Base-by-base conservation (phyloP, 306 rosid genomes). In the Cucurbita ficifolia region DNA sequence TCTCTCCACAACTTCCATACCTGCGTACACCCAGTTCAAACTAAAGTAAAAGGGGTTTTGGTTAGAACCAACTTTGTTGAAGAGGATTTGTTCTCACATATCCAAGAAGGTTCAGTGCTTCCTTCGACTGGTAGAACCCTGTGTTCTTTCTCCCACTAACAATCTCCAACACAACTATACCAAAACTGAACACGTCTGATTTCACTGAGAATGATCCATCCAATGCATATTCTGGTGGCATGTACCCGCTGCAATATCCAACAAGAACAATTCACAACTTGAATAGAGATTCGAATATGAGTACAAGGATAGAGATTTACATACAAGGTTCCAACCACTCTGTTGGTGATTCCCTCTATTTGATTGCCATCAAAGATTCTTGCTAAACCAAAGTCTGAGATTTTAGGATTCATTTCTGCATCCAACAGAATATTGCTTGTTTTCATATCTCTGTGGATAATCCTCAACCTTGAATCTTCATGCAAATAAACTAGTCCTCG, bases 321-420 rank as follows among this genome's bases (percentile, higher is more conserved):
- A 72, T 80, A 80, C 80, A 72, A 80, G 17, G 80, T 77, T 8
- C 81, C 78, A 76, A 65, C 67, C 0, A 81, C 29, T 75, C 59
- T 76, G 0, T 33, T 33, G 0, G 73, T 76, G 59, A 7, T 73
- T 55, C 76, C 76, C 53, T 77, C 75, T 3, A 24, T 70, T 70
- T 78, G 77, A 10, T 62, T 71, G 7, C 57, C 46, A 6, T 19
- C 48, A 14, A 81, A 49, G 4, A 81, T 81, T 52, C 29, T 69
- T 46, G 77, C 79, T 57, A 81, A 52, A 52, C 77, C 67, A 8
- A 78, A 81, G 46, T 78, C 68, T 0, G 81, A 75, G 4, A 77
- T 75, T 13, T 77, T 77, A 10, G 81, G 77, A 5, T 61, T 77
- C 79, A 77, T 69, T 50, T 35, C 22, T 24, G 13, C 70, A 18